A percentile compares a stretch with the other conserved stretches of the same genome.
These are phyloP conservation scores for Theobroma cacao DNA, from an alignment of 345 rosid species.

Conservation along the genomic window DNA sequence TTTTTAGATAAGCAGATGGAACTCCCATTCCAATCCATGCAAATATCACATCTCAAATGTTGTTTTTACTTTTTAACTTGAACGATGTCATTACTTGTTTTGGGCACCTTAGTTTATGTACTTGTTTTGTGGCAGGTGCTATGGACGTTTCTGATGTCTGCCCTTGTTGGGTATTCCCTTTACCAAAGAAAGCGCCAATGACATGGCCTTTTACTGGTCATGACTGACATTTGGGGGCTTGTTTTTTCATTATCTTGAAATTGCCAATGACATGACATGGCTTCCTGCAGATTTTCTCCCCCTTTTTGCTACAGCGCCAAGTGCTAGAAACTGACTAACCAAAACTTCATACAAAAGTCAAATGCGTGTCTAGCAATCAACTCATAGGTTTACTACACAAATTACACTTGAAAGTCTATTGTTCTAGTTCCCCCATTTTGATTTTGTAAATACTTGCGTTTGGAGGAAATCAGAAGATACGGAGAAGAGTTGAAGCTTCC, in stretches of 20 bases:
- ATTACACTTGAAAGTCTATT: neutral
- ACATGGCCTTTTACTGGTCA: neutral
- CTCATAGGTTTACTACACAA: neutral
- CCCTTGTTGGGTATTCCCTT: constrained; percentile 91
- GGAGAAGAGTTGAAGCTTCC: neutral
- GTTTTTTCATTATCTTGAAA: neutral
- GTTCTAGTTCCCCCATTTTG: neutral
- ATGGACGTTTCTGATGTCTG: constrained; percentile 97
- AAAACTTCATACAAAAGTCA: neutral
- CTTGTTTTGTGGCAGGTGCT: constrained; percentile 51
- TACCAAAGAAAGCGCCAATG: constrained; percentile 84
- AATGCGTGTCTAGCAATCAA: neutral
- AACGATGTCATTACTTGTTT: neutral
- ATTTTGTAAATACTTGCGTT: neutral
- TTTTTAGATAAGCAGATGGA: neutral
- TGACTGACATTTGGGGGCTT: neutral
- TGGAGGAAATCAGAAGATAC: neutral
- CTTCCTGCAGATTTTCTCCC: too few species aligned
- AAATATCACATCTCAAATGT: neutral
- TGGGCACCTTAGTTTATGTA: too few species aligned
- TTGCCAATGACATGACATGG: neutral
- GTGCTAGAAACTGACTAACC: neutral
- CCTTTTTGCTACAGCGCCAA: neutral
- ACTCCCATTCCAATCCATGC: neutral
- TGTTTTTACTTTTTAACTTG: neutral